Conservation (phyloP, 2,329 filamentous ascomycete species). For the Truncatella angustata region DNA sequence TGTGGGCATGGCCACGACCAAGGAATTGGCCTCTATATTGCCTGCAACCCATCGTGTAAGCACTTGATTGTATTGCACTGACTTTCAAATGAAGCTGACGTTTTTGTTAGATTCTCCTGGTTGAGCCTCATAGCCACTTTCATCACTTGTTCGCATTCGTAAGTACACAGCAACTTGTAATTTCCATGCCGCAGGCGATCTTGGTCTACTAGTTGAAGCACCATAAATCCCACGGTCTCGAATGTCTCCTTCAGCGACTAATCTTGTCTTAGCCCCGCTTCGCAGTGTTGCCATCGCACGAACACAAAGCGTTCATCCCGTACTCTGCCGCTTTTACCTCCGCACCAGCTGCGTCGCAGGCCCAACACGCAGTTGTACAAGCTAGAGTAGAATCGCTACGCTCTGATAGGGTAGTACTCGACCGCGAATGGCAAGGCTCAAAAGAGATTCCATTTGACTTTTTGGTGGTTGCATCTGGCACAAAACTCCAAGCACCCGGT, state of each 20-base stretch:
- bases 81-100: neutral
- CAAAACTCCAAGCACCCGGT: conserved; percentile 31
- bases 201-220: too few species aligned
- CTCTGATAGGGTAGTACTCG: conserved; percentile 29
- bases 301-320: conserved; percentile 47
- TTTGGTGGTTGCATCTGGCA: conserved; percentile 44
- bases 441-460: conserved; percentile 38
- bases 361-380: conserved; percentile 30
- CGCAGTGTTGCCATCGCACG: conserved; percentile 39
- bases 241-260: neutral
- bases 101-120: conserved; percentile 31
- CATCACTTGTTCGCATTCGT: conserved; percentile 46
- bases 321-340: conserved; percentile 38
- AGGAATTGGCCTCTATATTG: conserved; percentile 36
- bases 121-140: conserved; percentile 50
- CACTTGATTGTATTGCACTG: neutral
- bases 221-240: too few species aligned
- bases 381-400: conserved; percentile 31
- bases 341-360: conserved; percentile 25
- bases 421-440: conserved; percentile 31
- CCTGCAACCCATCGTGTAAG: conserved; percentile 32
- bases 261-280: conserved; percentile 36
- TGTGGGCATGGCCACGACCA: conserved; percentile 35
- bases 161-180: conserved; percentile 8
- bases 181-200: too few species aligned